These are phyloP conservation scores for Cladosporium velox DNA, from an alignment of 2,329 filamentous ascomycete species.

Conservation along the genomic window DNA sequence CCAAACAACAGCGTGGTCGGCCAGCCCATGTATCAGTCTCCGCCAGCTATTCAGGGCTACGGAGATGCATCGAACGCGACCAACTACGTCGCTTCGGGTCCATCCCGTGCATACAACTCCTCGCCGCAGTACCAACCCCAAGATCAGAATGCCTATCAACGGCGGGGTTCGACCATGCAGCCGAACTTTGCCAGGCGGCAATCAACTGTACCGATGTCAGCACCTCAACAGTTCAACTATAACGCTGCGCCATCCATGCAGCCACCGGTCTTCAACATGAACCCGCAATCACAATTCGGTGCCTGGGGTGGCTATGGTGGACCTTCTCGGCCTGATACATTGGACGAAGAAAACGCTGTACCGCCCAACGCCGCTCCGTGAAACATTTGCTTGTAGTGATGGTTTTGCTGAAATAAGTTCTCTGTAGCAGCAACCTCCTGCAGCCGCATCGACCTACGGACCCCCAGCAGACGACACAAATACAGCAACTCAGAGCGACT, in stretches of 20 bases:
- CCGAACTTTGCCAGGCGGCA: slow-evolving; percentile 3
- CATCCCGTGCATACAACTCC: slow-evolving; percentile 24
- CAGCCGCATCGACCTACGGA: background rate
- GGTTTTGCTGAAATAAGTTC: slow-evolving; percentile 11
- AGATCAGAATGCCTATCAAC: slow-evolving; percentile 23
- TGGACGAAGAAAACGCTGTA: slow-evolving; percentile 38
- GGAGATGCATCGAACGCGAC: slow-evolving; percentile 9
- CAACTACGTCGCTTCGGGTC: slow-evolving; percentile 19
- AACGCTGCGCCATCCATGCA: slow-evolving; percentile 20
- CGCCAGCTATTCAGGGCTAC: slow-evolving; percentile 21
- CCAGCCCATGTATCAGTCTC: slow-evolving; percentile 10
- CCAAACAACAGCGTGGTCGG: slow-evolving; percentile 22
- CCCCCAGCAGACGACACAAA: background rate
- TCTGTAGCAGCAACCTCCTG: background rate
- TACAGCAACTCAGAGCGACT: background rate
- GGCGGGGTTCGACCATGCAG: slow-evolving; percentile 14
- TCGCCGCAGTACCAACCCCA: slow-evolving; percentile 25
- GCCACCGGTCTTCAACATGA: background rate
- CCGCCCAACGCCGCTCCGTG: slow-evolving; percentile 26
- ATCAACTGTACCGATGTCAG: background rate
- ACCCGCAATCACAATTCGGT: slow-evolving; percentile 32
- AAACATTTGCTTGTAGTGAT: background rate
- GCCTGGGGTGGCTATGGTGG: slow-evolving; percentile 35
- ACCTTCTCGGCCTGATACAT: slow-evolving; percentile 27
- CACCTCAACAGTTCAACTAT: slow-evolving; percentile 26